Base-by-base conservation (phyloP, 257 asterid genomes). In the Capsicum baccatum region DNA sequence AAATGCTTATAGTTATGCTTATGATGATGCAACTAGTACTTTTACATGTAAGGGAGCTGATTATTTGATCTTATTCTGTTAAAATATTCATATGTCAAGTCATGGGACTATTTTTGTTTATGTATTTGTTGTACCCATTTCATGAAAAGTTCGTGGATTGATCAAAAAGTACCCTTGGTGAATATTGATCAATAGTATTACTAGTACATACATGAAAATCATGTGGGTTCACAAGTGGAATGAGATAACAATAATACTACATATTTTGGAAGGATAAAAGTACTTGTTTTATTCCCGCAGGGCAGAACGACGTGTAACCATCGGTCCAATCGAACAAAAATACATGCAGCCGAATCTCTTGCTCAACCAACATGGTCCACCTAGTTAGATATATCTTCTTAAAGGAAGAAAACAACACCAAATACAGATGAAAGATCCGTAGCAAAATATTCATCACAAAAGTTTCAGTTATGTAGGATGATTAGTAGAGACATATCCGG, bases 1-100 rank as follows among this genome's bases (percentile, higher is more conserved):
- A 1, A 86, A 85, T 0, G 87, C 95, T n/a, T 93, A 90, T 59
- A 92, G 95, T 88, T 93, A 91, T 79, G 87, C 97, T 15, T 93
- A 83, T 42, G 98, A 94, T 82, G 97, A 92, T 86, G 82, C 81
- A 59, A 90, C 91, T 0, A 91, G 94, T 79, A 90, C 84, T 83
- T 95, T 90, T 73, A 93, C 97, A 13, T 93, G 97, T 87, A 82
- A 68, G 3, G 92, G 91, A 81, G 86, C 91, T 55, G 79, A 89
- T 54, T 94, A 93, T 76, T 62, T 81, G 42, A 86, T 90, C 52
- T 10, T 74, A 15, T 91, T 90, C 48, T 91, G 92, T 78, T 87
- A 76, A 84, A 11, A 47, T 26, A 9, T 8, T 3, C 1, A 3
- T 26, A 52, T 59, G 5, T 2, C 13, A 15, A 21, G 57, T 21